Evolutionary conservation across 164 flowering plant species (phyloP).

Genomic region (Nymphaea thermarum): DNA sequence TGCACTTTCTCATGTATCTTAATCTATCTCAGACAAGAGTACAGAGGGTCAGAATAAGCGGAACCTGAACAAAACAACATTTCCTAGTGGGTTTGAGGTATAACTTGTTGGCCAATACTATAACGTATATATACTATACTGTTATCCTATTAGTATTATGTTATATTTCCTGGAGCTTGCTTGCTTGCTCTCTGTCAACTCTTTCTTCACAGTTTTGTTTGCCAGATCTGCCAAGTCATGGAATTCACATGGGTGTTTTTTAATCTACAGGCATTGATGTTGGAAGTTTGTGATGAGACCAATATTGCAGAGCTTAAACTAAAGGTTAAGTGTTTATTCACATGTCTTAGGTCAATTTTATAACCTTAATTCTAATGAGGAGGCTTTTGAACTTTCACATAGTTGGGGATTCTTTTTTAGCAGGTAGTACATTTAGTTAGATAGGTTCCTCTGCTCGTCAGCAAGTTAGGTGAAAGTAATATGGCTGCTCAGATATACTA

Average conservation of each 20-base stretch:
- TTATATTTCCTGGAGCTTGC: neutral
- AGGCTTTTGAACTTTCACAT: too few species aligned
- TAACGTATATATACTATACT: neutral
- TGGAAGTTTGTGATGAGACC: slow-evolving; percentile 80
- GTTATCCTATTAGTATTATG: neutral
- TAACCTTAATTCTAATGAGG: too few species aligned
- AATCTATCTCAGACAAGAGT: slow-evolving; percentile 14
- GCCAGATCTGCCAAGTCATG: neutral
- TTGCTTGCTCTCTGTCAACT: slow-evolving; percentile 3
- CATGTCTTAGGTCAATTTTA: too few species aligned
- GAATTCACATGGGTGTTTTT: neutral
- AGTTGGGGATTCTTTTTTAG: too few species aligned
- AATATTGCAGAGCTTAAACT: slow-evolving; percentile 73
- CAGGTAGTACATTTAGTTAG: too few species aligned
- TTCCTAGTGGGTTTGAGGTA: slow-evolving; percentile 75
- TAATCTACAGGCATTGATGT: slow-evolving; percentile 35
- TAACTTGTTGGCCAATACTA: neutral
- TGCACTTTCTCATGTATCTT: too few species aligned
- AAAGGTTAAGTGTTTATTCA: slow-evolving; percentile 28
- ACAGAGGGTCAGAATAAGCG: slow-evolving; percentile 22
- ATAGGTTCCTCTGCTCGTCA: too few species aligned
- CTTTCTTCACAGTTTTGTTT: neutral
- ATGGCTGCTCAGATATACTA: too few species aligned
- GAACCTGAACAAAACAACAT: slow-evolving; percentile 20
- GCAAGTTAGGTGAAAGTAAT: too few species aligned